These are phyloP conservation scores for Aspergillus haitiensis DNA, from an alignment of 495 filamentous ascomycete species.

Conservation along the genomic window DNA sequence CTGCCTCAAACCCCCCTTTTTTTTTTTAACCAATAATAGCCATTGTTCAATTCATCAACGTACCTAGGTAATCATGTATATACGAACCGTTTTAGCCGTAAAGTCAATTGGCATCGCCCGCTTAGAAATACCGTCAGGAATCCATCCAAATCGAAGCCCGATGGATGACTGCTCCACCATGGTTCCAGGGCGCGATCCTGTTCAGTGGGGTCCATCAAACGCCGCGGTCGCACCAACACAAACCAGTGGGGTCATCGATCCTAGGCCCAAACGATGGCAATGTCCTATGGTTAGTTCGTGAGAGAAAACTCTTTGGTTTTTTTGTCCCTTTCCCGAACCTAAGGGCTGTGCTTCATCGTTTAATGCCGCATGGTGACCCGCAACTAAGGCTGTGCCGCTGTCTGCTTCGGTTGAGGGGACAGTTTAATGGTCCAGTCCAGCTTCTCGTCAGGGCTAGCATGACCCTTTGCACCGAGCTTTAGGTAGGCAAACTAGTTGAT, in stretches of 20 bases:
- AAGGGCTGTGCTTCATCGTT: slow-evolving; percentile 2
- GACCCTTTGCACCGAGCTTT: neutral
- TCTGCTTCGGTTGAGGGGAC: neutral
- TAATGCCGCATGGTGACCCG: neutral
- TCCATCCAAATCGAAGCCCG: neutral
- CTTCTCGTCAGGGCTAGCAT: neutral
- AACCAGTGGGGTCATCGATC: slow-evolving; percentile 11
- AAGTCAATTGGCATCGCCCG: neutral
- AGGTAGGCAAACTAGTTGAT: too few relatives aligned
- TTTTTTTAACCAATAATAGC: too few relatives aligned
- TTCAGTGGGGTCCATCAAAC: slow-evolving; percentile 3
- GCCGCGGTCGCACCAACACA: slow-evolving; percentile 1
- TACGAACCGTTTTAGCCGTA: neutral
- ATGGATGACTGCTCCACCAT: slow-evolving; percentile 7
- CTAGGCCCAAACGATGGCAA: neutral
- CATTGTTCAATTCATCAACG: too few relatives aligned
- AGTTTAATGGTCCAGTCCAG: neutral
- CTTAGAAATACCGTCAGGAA: neutral
- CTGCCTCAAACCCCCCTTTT: too few relatives aligned
- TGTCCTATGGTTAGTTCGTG: slow-evolving; percentile 1
- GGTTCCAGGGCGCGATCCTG: slow-evolving; percentile 5
- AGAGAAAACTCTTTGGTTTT: neutral
- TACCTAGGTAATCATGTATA: too few relatives aligned
- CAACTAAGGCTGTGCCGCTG: neutral
- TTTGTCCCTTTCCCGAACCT: slow-evolving; percentile 1